A percentile compares a stretch with the other conserved stretches of the same genome.
Evolutionary conservation across 768 basidiomycete genomes (phyloP).

Genomic region (Auricularia auricula-judae): DNA sequence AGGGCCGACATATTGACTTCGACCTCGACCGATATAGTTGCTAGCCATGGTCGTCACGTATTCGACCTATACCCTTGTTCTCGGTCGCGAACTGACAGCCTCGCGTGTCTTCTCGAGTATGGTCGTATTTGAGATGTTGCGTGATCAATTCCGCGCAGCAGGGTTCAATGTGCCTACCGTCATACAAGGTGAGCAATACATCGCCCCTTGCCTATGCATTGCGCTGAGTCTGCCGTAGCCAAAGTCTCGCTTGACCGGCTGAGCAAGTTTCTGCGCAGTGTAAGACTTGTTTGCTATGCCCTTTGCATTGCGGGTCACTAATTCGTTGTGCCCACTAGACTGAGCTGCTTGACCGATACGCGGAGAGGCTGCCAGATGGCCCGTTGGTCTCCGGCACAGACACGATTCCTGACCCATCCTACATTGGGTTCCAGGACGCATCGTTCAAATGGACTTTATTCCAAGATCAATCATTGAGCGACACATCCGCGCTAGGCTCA

Average conservation of each 20-base stretch:
- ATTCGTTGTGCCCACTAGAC: constrained; percentile 14
- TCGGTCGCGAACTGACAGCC: background rate
- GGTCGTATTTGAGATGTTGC: constrained; percentile 50
- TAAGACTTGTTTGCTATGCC: constrained; percentile 1
- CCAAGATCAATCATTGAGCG: constrained; percentile 24
- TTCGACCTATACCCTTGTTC: background rate
- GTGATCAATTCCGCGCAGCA: constrained; percentile 31
- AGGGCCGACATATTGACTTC: too few relatives aligned
- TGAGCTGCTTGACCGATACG: constrained; percentile 20
- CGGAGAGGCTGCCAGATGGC: constrained; percentile 3
- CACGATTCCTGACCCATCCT: constrained; percentile 3
- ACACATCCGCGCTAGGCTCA: constrained; percentile 9
- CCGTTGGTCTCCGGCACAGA: constrained; percentile 3
- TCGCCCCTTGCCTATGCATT: constrained; percentile 15
- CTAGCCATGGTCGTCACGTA: background rate
- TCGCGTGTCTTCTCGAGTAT: constrained; percentile 22
- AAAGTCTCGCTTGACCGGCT: constrained; percentile 61
- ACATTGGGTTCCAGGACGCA: constrained; percentile 6
- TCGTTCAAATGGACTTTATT: constrained; percentile 18
- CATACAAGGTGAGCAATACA: constrained; percentile 12
- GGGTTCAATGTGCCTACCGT: constrained; percentile 21
- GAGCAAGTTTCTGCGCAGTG: constrained; percentile 33
- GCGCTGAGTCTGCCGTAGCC: constrained; percentile 16
- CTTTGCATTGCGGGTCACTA: constrained; percentile 9
- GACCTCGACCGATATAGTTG: background rate